Percentiles rank a stretch among this genome's conserved stretches.
These are phyloP conservation scores for Eleusine coracana DNA, from an alignment of 176 grass and related monocot species.

Conservation along the genomic window DNA sequence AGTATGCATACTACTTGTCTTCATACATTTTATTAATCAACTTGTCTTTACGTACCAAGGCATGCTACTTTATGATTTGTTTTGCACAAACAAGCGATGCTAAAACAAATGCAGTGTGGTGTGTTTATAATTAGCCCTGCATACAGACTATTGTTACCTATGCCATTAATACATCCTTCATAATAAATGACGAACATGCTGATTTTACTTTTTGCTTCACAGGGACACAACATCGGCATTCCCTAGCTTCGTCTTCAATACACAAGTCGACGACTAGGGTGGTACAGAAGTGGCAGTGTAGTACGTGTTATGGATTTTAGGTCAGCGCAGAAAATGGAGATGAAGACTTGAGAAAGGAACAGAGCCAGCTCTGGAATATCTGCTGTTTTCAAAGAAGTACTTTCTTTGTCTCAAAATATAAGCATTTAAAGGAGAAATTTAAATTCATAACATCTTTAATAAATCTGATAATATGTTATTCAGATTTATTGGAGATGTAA, in stretches of 20 bases:
- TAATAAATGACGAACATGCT: not conserved
- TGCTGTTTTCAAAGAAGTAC: not conserved
- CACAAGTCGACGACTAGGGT: slow-evolving; percentile 56
- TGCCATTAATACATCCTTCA: not conserved
- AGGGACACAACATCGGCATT: slow-evolving; percentile 60
- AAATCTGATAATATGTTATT: too few species aligned
- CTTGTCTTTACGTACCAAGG: not conserved
- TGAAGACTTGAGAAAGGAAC: not conserved
- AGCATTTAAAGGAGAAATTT: too few species aligned
- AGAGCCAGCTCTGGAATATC: not conserved
- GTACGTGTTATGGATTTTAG: not conserved
- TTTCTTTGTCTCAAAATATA: too few species aligned
- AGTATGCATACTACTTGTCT: slow-evolving; percentile 44
- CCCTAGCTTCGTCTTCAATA: slow-evolving; percentile 72
- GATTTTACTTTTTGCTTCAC: slow-evolving; percentile 10
- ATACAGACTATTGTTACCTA: not conserved
- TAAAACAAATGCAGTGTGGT: not conserved
- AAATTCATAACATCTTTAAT: too few species aligned
- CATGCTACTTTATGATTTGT: slow-evolving; percentile 12
- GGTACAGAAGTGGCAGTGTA: not conserved
- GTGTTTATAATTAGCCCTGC: not conserved
- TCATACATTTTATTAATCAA: slow-evolving; percentile 8
- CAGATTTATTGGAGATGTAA: too few species aligned
- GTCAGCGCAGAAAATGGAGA: not conserved
- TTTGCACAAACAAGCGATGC: not conserved